phyloP scores from a whole-genome alignment of 805 yeast species.

The Hermanozyma aechmeae region DNA sequence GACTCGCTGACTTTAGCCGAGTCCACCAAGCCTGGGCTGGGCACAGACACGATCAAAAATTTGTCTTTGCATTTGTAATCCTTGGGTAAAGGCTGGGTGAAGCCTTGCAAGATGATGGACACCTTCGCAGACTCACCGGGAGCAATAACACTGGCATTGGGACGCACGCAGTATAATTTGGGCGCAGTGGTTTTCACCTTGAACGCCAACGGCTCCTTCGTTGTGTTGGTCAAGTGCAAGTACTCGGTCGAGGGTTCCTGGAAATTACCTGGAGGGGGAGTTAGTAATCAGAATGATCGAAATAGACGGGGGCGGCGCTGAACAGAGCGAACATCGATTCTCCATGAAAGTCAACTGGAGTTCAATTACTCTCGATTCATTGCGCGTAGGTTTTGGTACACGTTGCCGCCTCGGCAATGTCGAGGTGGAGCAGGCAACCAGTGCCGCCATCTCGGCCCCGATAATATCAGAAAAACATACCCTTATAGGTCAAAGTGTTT shows the following conservation, averaged over 20 bases:
- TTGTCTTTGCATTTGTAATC: slow-evolving; percentile 84
- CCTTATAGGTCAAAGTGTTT: slow-evolving; percentile 60
- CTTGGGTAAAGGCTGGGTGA: slow-evolving; percentile 61
- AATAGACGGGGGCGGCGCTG: too few relatives aligned
- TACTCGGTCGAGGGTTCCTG: slow-evolving; percentile 61
- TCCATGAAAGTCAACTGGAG: too few relatives aligned
- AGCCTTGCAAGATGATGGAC: slow-evolving; percentile 78
- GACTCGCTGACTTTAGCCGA: slow-evolving; percentile 50
- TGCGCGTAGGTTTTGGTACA: too few relatives aligned
- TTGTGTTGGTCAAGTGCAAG: slow-evolving; percentile 45
- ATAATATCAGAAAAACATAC: slow-evolving; percentile 50
- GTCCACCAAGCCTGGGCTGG: slow-evolving; percentile 55
- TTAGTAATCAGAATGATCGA: slow-evolving; percentile 3
- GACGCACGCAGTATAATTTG: slow-evolving; percentile 89
- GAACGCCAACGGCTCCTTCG: slow-evolving; percentile 62
- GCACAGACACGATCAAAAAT: slow-evolving; percentile 80
- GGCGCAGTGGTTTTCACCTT: slow-evolving; percentile 99
- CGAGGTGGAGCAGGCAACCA: too few relatives aligned
- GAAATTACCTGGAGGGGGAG: slow-evolving; percentile 63
- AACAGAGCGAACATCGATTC: too few relatives aligned
- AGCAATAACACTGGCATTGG: slow-evolving; percentile 74
- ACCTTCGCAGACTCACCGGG: slow-evolving; percentile 71
- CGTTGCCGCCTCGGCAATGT: too few relatives aligned
- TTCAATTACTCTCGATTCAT: too few relatives aligned
- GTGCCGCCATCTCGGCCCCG: too few relatives aligned